Conservation (phyloP, 2,329 filamentous ascomycete genomes). For the Colletotrichum brevisporum region DNA sequence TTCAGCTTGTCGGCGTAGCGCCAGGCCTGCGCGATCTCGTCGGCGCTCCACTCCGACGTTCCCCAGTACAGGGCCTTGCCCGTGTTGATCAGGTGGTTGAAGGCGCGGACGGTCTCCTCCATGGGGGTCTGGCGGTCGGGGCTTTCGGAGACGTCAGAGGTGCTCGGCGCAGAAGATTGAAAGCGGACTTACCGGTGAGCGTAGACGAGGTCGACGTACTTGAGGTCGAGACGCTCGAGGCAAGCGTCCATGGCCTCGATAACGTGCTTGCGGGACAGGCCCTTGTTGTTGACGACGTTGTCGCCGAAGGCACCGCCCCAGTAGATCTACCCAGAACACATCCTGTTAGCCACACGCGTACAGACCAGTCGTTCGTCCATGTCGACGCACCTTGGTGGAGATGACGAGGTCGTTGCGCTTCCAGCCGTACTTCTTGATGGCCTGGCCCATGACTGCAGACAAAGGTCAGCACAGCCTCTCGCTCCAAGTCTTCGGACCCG, state of each 20-base stretch:
- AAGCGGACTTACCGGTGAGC: conserved; percentile 65
- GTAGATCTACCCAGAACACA: conserved; percentile 64
- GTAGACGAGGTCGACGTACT: conserved; percentile 78
- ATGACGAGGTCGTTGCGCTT: conserved; percentile 73
- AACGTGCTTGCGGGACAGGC: conserved; percentile 78
- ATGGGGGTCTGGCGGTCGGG: conserved; percentile 78
- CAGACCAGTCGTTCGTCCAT: background rate
- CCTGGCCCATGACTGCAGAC: conserved; percentile 68
- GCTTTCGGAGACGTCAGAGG: conserved; percentile 15
- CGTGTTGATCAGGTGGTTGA: conserved; percentile 78
- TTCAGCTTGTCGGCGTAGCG: conserved; percentile 71
- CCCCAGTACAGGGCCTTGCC: conserved; percentile 81
- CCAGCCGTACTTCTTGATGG: conserved; percentile 72
- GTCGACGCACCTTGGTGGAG: conserved; percentile 66
- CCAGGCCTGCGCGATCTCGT: conserved; percentile 75
- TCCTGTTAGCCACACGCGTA: conserved; percentile 4
- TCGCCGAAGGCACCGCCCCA: conserved; percentile 73
- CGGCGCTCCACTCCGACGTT: conserved; percentile 77
- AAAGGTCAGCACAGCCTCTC: background rate
- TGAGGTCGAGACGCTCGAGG: conserved; percentile 69
- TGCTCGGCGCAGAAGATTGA: background rate
- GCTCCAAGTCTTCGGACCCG: fast-evolving
- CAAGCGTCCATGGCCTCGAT: conserved; percentile 75
- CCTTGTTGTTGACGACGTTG: conserved; percentile 76
- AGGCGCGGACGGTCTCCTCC: conserved; percentile 78